phyloP scores from a whole-genome alignment of 2,329 filamentous ascomycete species.

The Allantophomopsis lycopodina region DNA sequence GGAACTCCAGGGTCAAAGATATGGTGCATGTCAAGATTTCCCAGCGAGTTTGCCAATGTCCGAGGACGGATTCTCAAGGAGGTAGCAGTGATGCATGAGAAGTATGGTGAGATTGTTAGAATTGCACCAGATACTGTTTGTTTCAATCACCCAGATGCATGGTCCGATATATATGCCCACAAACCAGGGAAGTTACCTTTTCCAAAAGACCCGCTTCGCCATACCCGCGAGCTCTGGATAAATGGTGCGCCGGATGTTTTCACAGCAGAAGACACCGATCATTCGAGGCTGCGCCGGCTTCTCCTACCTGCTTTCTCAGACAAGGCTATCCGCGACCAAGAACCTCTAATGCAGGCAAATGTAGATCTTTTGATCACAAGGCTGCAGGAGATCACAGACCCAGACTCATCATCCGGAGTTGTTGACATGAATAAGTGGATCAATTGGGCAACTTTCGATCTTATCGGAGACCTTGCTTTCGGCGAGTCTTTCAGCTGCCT shows the following conservation, averaged over 20 bases:
- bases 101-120: constrained; percentile 15
- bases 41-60: not conserved
- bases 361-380: constrained; percentile 3
- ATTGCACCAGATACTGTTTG: constrained; percentile 18
- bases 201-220: not conserved
- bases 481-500: no score
- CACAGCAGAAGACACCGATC: not conserved
- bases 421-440: constrained; percentile 6
- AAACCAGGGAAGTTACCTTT: constrained; percentile 4
- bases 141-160: constrained; percentile 15
- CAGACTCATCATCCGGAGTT: not conserved
- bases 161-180: constrained; percentile 18
- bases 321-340: constrained; percentile 15
- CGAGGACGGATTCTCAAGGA: not conserved
- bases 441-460: constrained; percentile 20
- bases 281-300: not conserved
- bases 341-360: constrained; percentile 15
- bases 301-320: constrained; percentile 17
- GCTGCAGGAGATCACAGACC: not conserved
- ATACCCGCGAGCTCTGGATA: not conserved
- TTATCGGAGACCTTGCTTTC: constrained; percentile 28
- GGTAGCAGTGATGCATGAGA: constrained; percentile 6
- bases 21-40: not conserved
- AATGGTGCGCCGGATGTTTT: not conserved
- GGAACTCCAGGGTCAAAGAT: not conserved